phyloP scores from a whole-genome alignment of 2,329 filamentous ascomycete species.

The Fusarium caatingaense region DNA sequence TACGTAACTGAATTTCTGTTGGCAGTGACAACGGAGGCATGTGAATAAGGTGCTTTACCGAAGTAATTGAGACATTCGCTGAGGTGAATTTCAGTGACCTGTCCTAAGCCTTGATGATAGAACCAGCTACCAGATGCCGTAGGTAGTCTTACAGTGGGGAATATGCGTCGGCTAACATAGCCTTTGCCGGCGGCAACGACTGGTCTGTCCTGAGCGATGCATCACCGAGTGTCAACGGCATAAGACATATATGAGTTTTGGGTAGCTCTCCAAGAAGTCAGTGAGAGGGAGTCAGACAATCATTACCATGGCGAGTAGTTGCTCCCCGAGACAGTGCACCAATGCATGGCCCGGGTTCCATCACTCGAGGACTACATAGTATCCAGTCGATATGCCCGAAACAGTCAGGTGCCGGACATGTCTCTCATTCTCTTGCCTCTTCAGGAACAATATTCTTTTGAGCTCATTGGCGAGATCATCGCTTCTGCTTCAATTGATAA shows the following conservation, averaged over 20 bases:
- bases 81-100: background rate
- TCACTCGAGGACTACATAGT: background rate
- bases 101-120: background rate
- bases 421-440: background rate
- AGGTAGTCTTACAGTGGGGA: constrained; percentile 31
- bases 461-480: background rate
- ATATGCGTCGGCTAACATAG: constrained; percentile 24
- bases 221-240: background rate
- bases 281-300: constrained; percentile 3
- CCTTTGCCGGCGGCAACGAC: constrained; percentile 37
- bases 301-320: background rate
- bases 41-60: constrained; percentile 17
- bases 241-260: constrained; percentile 17
- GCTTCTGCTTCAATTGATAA: background rate
- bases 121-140: constrained; percentile 1
- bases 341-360: background rate
- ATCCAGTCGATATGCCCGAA: background rate
- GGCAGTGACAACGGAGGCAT: constrained; percentile 25
- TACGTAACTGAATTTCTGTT: constrained; percentile 29
- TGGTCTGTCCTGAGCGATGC: constrained; percentile 6
- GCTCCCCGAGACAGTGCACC: constrained; percentile 11
- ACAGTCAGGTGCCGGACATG: constrained; percentile 4
- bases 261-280: constrained; percentile 7
- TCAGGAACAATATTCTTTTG: background rate
- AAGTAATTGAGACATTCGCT: background rate